These are phyloP conservation scores for Ampelocalamus luodianensis DNA, from an alignment of 176 grass and related monocot species.

Conservation along the genomic window DNA sequence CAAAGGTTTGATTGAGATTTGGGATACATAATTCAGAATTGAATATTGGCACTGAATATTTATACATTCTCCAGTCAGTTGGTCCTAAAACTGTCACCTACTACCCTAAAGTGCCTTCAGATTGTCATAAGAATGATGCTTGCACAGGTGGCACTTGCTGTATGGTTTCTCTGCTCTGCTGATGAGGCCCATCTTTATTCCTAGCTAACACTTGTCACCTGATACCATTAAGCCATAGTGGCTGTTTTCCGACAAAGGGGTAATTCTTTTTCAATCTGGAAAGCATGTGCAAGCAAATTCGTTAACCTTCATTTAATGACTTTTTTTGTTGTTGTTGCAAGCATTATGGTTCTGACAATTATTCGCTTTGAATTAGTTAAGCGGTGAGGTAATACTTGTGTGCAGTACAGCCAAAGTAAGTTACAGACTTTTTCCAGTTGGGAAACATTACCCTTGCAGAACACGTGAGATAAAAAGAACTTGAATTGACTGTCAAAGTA, in stretches of 20 bases:
- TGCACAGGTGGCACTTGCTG: conserved; percentile 3
- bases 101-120: conserved; percentile 26
- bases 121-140: not conserved
- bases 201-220: conserved; percentile 3
- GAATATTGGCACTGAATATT: conserved; percentile 39
- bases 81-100: conserved; percentile 52
- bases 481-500: not conserved
- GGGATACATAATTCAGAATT: not conserved
- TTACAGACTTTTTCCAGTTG: not conserved
- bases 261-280: not conserved
- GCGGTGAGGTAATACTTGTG: not conserved
- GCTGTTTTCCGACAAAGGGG: not conserved
- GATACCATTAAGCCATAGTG: not conserved
- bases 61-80: conserved; percentile 25
- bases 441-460: not conserved
- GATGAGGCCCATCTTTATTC: not conserved
- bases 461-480: not conserved
- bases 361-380: not conserved
- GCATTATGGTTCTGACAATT: not conserved
- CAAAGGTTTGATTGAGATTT: conserved; percentile 16
- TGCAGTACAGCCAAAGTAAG: not conserved
- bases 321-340: not conserved
- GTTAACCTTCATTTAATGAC: not conserved
- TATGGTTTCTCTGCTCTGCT: not conserved
- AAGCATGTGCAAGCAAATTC: not conserved